Conservation (phyloP, 139 green algal genomes). For the Tetradesmus obliquus region DNA sequence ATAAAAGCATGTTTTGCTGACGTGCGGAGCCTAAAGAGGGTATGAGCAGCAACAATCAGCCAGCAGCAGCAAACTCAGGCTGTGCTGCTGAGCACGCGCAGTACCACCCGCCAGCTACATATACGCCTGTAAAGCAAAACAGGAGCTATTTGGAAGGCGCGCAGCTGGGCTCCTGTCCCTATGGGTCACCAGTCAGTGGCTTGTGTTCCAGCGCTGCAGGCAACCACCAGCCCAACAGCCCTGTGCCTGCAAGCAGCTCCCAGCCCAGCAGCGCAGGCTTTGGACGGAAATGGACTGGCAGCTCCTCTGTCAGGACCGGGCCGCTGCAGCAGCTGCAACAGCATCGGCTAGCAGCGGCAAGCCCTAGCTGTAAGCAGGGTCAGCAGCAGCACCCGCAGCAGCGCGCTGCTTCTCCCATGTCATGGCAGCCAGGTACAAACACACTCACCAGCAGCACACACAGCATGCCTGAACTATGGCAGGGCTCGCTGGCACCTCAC, state of each 20-base stretch:
- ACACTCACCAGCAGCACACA: constrained; percentile 15
- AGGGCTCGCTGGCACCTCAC: not conserved
- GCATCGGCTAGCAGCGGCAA: not conserved
- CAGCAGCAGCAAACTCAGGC: not conserved
- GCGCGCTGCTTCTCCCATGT: not conserved
- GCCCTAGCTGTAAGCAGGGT: not conserved
- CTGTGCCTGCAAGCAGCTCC: not conserved
- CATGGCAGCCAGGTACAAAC: not conserved
- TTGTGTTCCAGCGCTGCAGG: constrained; percentile 5
- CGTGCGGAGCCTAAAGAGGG: not conserved
- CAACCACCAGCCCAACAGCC: not conserved
- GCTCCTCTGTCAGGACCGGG: not conserved
- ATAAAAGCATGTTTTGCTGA: not conserved
- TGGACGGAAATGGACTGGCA: not conserved
- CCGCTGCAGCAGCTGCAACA: not conserved
- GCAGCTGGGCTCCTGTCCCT: constrained; percentile 11
- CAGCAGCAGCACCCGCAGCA: not conserved
- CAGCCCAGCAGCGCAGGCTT: not conserved
- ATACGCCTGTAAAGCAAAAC: not conserved
- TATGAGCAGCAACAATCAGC: not conserved
- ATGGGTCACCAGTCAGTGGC: constrained; percentile 35
- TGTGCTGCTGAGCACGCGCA: not conserved
- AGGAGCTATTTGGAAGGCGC: not conserved
- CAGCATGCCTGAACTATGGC: constrained; percentile 44
- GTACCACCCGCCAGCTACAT: not conserved